phyloP scores from a whole-genome alignment of 495 filamentous ascomycete species.

The Annulohypoxylon nitens region DNA sequence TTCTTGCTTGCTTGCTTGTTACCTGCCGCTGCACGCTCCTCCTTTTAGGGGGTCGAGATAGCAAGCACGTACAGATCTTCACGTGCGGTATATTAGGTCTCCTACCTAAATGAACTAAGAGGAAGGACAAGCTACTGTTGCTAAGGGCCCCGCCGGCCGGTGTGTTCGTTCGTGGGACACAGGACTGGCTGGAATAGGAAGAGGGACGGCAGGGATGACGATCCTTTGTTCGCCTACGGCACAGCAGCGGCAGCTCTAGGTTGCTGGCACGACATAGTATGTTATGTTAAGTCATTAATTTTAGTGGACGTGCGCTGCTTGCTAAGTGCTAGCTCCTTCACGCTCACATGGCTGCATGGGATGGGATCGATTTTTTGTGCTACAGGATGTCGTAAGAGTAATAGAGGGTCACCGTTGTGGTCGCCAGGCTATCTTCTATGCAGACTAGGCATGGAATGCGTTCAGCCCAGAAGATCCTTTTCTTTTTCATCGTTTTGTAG shows the following conservation, averaged over 20 bases:
- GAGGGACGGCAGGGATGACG: conserved; percentile 36
- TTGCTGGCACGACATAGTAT: conserved; percentile 18
- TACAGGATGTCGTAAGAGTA: conserved; percentile 16
- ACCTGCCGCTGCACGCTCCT: conserved; percentile 1
- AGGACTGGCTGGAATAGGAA: conserved; percentile 10
- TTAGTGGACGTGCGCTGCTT: conserved; percentile 10
- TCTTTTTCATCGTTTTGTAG: background rate
- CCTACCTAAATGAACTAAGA: background rate
- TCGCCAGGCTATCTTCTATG: background rate
- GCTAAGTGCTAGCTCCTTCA: conserved; percentile 11
- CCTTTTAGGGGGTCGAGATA: background rate
- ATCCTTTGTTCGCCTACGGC: conserved; percentile 43
- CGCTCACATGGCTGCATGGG: conserved; percentile 38
- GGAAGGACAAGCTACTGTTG: background rate
- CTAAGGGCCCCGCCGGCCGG: conserved; percentile 28
- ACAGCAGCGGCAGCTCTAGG: conserved; percentile 12
- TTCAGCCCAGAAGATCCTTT: conserved; percentile 33
- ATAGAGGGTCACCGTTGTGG: conserved; percentile 25
- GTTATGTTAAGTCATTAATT: conserved; percentile 8
- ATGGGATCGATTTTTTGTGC: conserved; percentile 15
- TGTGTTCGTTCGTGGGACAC: conserved; percentile 32
- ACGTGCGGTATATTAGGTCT: background rate
- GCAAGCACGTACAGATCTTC: conserved; percentile 4
- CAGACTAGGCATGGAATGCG: background rate
- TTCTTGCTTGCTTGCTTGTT: conserved; percentile 5